Percentiles rank a stretch among this genome's conserved stretches.
These are phyloP conservation scores for Coemansia sp. DNA, from an alignment of 192 early-diverging fungal genomes.

Conservation along the genomic window DNA sequence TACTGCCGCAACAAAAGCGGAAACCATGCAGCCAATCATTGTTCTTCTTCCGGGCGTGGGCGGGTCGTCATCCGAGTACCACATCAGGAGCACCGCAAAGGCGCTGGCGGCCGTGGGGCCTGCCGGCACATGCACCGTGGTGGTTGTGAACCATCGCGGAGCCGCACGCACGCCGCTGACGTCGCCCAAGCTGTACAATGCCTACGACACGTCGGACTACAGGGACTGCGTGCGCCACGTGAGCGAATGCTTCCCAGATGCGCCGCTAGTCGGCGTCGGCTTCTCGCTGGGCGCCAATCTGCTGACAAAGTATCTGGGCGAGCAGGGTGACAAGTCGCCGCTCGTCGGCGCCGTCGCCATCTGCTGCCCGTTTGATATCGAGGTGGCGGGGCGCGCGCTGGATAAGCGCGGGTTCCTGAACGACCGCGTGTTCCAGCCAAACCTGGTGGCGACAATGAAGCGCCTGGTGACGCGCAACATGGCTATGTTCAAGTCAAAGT, in stretches of 20 bases:
- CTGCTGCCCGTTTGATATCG: constrained; percentile 80
- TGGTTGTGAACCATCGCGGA: constrained; percentile 56
- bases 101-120: constrained; percentile 26
- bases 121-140: constrained; percentile 63
- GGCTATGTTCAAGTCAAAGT: constrained; percentile 41
- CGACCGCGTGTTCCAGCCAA: constrained; percentile 59
- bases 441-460: constrained; percentile 60
- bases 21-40: constrained; percentile 56
- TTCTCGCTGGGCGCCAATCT: constrained; percentile 92
- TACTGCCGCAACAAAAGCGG: constrained; percentile 17
- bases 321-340: constrained; percentile 66
- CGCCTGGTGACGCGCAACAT: constrained; percentile 41
- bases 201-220: constrained; percentile 75
- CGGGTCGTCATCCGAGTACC: constrained; percentile 90
- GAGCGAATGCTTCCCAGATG: constrained; percentile 52
- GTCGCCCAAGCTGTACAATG: constrained; percentile 72
- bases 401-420: constrained; percentile 55
- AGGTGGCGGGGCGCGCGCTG: constrained; percentile 39
- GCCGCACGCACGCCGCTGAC: constrained; percentile 45
- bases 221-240: constrained; percentile 16
- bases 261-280: constrained; percentile 70
- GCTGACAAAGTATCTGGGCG: constrained; percentile 82
- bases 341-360: constrained; percentile 74
- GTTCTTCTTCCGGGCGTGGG: constrained; percentile 85
- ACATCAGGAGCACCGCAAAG: constrained; percentile 72